Evolutionary conservation across 768 basidiomycete genomes (phyloP), one percentile per base, ranked within the genome.

Genomic region (Trametopsis cervina): DNA sequence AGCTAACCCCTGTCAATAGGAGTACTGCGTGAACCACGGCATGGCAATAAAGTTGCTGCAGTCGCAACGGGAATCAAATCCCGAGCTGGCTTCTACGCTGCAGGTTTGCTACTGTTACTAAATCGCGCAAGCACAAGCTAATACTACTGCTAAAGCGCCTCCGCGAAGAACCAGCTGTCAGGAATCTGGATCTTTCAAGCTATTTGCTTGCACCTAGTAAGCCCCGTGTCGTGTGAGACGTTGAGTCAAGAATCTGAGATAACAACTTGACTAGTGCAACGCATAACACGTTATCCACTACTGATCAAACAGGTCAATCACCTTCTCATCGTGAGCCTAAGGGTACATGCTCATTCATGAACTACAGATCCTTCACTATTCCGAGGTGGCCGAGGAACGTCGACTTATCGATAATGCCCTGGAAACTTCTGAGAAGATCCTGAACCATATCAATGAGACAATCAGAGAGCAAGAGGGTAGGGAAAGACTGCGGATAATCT

Each of bases 221-320:
- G 81, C 69, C 3, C 3, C 25, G 27, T 2, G 10, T 10, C 10
- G 36, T 20, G 17, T 23, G 10, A 18, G 11, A 35, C 18, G 27
- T 39, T 38, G 39, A 17, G 21, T 15, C 10, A 18, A 33, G 24
- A 11, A 40, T 35, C 18, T 15, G 25, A n/a, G n/a, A n/a, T 21
- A 43, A 26, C 42, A 17, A 52, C 10, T 21, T 39, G n/a, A 11
- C 11, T 51, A 92, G 89, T 94, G 92, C 92, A 96, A 80, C 83
- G 95, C 7, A 83, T 97, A 47, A 96, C 95, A 0, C 76, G 91
- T 48, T 99, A 98, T 61, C 95, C 95, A 0, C 72, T 99, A 0
- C 73, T 97, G 25, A 82, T 97, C 54, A 81, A 82, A 46, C 88
- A 90, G 66, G 83, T 80, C 42, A 17, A 63, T 51, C 9, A 22